A percentile compares a stretch with the other conserved stretches of the same genome.
These are phyloP conservation scores for Aschersonia sp. DNA, from an alignment of 2,329 filamentous ascomycete genomes.

Conservation along the genomic window DNA sequence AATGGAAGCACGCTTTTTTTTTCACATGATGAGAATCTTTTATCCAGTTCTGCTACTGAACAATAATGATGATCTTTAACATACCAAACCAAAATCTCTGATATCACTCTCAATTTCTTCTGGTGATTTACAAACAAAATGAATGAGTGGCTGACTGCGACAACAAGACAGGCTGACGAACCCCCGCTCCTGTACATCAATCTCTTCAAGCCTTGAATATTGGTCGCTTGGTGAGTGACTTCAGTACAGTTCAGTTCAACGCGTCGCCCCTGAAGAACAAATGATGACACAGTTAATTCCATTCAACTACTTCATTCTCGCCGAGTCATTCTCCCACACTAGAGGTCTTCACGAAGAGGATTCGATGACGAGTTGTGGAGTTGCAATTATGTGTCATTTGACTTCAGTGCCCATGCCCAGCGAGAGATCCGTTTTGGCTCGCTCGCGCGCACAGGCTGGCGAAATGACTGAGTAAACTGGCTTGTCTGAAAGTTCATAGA, in stretches of 20 bases:
- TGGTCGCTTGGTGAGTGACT: background rate
- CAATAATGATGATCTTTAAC: slow-evolving; percentile 44
- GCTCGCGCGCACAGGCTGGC: slow-evolving; percentile 33
- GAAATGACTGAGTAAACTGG: slow-evolving; percentile 53
- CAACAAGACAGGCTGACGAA: too few species aligned
- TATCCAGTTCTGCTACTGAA: slow-evolving; percentile 69
- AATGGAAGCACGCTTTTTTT: slow-evolving; percentile 2
- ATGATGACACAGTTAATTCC: slow-evolving; percentile 48
- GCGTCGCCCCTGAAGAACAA: background rate
- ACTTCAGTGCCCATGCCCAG: slow-evolving; percentile 36
- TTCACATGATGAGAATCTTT: slow-evolving; percentile 46
- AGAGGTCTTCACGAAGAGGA: slow-evolving; percentile 26
- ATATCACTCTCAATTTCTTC: slow-evolving; percentile 18
- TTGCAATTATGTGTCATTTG: slow-evolving; percentile 40
- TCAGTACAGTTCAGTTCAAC: background rate
- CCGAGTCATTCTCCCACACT: slow-evolving; percentile 64
- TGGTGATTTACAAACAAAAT: too few species aligned
- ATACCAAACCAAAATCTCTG: slow-evolving; percentile 52
- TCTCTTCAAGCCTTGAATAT: too few species aligned
- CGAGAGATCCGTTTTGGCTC: slow-evolving; percentile 41
- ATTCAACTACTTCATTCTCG: slow-evolving; percentile 55
- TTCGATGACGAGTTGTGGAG: slow-evolving; percentile 63
- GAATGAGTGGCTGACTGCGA: too few species aligned
- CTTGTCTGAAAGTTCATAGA: slow-evolving; percentile 34
- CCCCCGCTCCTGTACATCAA: too few species aligned